Evolutionary conservation across 352 stramenopile genomes (phyloP).

Genomic region (Phytophthora podocarpi): DNA sequence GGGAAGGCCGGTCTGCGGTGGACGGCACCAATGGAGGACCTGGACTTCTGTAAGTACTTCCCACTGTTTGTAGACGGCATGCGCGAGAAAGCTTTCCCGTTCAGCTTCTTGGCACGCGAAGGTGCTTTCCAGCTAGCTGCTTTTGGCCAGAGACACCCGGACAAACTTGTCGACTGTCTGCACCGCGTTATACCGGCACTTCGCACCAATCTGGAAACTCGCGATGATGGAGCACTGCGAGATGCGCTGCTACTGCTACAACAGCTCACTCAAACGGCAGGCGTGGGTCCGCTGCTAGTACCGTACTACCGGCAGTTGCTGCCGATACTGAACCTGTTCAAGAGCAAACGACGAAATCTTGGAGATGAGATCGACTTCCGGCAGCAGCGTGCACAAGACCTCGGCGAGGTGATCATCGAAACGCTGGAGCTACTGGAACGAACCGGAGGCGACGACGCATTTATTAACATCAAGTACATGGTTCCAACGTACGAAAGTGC

Average conservation of each 20-base stretch:
- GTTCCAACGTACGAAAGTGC: constrained; percentile 93
- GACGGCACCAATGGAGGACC: constrained; percentile 56
- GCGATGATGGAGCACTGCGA: constrained; percentile 54
- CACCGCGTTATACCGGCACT: constrained; percentile 69
- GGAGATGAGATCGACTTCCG: constrained; percentile 93
- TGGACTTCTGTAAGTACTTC: constrained; percentile 90
- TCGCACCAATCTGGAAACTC: constrained; percentile 74
- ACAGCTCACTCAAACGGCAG: constrained; percentile 50
- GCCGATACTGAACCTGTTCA: constrained; percentile 91
- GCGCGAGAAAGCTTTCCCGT: constrained; percentile 73
- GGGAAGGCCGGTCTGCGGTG: constrained; percentile 49
- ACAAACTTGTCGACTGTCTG: constrained; percentile 71
- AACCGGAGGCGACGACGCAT: constrained; percentile 87
- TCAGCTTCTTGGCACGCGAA: constrained; percentile 82
- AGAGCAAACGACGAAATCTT: constrained; percentile 89
- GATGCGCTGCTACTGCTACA: constrained; percentile 68
- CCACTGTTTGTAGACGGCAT: constrained; percentile 93
- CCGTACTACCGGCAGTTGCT: constrained; percentile 93
- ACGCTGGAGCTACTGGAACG: constrained; percentile 90
- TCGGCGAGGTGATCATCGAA: constrained; percentile 87
- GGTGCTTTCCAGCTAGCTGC: constrained; percentile 83
- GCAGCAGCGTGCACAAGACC: constrained; percentile 77
- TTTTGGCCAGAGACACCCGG: constrained; percentile 62
- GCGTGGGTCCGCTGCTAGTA: constrained; percentile 85
- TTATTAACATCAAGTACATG: constrained; percentile 97